Evolutionary conservation across 2,329 filamentous ascomycete species (phyloP).

Genomic region (Fusarium vanettenii): DNA sequence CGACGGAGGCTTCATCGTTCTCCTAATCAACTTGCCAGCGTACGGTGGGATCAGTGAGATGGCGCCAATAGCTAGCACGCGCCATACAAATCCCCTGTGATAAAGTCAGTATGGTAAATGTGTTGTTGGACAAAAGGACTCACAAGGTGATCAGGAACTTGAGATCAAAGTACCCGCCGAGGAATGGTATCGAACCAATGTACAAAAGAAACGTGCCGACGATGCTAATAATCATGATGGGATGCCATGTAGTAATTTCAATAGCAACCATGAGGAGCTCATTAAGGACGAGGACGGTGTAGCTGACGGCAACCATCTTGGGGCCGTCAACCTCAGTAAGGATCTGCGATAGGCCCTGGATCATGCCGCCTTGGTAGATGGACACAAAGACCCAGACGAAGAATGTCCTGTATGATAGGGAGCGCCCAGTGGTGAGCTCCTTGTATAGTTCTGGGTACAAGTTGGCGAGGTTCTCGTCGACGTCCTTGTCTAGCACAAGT

Average conservation of each 20-base stretch:
- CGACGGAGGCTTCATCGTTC: constrained; percentile 89
- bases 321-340: constrained; percentile 81
- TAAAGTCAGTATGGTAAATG: neutral
- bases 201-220: constrained; percentile 86
- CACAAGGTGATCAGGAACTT: constrained; percentile 78
- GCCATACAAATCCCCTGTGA: constrained; percentile 85
- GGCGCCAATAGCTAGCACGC: constrained; percentile 81
- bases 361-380: constrained; percentile 94
- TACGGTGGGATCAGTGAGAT: constrained; percentile 89
- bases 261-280: constrained; percentile 98
- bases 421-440: constrained; percentile 89
- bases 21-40: constrained; percentile 83
- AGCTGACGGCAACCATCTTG: constrained; percentile 89
- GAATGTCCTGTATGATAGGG: constrained; percentile 91
- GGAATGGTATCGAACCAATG: constrained; percentile 83
- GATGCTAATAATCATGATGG: constrained; percentile 87
- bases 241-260: constrained; percentile 97
- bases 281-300: constrained; percentile 91
- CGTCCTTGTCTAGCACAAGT: constrained; percentile 92
- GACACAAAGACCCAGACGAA: constrained; percentile 97
- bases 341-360: constrained; percentile 93
- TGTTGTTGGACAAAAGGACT: constrained; percentile 43
- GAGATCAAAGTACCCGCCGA: constrained; percentile 91
- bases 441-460: constrained; percentile 98
- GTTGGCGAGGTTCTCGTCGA: constrained; percentile 92